Conservation (phyloP, 805 yeast species). For the Myxozyma lipomycoides region DNA sequence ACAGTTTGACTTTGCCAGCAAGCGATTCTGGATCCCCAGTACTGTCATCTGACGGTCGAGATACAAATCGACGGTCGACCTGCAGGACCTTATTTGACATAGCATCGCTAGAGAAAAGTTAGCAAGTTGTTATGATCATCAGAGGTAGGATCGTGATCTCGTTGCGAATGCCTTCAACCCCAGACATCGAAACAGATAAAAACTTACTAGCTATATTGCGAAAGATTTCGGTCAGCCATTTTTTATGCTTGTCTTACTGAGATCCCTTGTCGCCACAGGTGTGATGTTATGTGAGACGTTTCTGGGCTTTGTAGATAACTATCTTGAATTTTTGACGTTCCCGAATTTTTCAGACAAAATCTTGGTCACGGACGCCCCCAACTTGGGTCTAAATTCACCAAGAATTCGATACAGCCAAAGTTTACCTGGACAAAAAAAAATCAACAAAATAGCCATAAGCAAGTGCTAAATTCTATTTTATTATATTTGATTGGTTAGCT, state of each 20-base stretch:
- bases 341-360: too few species aligned
- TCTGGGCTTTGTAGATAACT: too few species aligned
- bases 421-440: too few species aligned
- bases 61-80: constrained; percentile 52
- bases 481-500: too few species aligned
- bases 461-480: too few species aligned
- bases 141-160: not conserved
- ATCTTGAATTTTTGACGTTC: too few species aligned
- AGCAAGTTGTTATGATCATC: not conserved
- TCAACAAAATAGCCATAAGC: too few species aligned
- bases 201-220: constrained; percentile 28
- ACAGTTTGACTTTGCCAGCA: constrained; percentile 59
- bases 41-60: constrained; percentile 47
- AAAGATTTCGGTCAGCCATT: constrained; percentile 26
- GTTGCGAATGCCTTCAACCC: not conserved
- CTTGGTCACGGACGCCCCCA: too few species aligned
- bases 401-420: too few species aligned
- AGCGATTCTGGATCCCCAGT: constrained; percentile 67
- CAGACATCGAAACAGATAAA: not conserved
- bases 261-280: too few species aligned
- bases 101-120: constrained; percentile 37
- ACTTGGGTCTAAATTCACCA: too few species aligned
- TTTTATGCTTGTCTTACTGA: not conserved
- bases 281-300: too few species aligned
- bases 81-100: constrained; percentile 73